Base-by-base conservation (phyloP, 495 filamentous ascomycete species). In the Penicillium diatomitis region DNA sequence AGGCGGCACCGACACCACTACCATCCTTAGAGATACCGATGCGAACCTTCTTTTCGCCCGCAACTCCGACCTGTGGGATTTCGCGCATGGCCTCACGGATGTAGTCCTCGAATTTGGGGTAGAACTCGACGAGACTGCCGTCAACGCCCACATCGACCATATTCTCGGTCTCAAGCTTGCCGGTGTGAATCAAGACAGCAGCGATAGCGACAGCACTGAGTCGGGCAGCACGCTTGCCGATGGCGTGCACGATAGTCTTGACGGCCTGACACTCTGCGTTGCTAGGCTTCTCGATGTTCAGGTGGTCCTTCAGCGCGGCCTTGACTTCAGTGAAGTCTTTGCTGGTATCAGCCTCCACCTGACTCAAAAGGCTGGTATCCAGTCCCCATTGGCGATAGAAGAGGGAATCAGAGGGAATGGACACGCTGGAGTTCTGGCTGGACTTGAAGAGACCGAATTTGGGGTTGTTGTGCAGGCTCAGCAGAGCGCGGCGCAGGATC, bases 1-100 rank as follows among this genome's bases (percentile, higher is more conserved):
- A 65, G 42, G 90, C 90, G 6, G 90, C 90, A 30, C 90, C 90
- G 41, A 96, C 90, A 46, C 90, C 90, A 49, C 81, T 86, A 41
- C 90, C 90, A 69, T 96, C 90, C 77, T 92, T 91, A 46, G 90
- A 90, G 65, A 96, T 88, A 8, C 89, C 90, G 56, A 96, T 95
- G 38, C 87, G 75, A 51, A 96, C 79, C 64, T 80, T 84, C 65
- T 84, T 82, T 46, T 91, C 87, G 6, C 87, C 86, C 8, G 75
- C 71, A 8, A 61, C 65, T 8, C 89, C 90, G 55, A 95, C 82
- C 47, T 82, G 77, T 31, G 83, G 73, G 11, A 95, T 76, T 47
- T 77, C 77, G 27, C 80, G 68, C 45, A 96, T 64, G 28, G 86
- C 85, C 55, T 89, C 85, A 28, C 82, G 80, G 60, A 96, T 77